phyloP scores from a whole-genome alignment of 2,329 filamentous ascomycete species.

The Aspergillus candidus region DNA sequence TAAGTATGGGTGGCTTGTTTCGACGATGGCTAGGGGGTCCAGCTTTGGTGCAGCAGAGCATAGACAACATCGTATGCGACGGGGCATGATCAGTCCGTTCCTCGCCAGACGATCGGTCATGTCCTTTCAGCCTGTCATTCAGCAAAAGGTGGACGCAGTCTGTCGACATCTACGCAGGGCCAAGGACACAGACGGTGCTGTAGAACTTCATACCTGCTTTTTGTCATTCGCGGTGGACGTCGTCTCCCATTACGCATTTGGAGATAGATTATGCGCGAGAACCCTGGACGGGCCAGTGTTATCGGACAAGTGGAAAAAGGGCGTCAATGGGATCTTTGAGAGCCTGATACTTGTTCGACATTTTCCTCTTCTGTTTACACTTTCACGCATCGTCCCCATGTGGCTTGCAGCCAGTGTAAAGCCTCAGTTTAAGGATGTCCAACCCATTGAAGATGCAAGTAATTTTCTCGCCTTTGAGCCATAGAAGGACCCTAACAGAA shows the following conservation, averaged over 20 bases:
- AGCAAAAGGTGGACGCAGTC: slow-evolving; percentile 3
- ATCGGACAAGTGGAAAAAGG: slow-evolving; percentile 8
- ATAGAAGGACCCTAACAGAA: background rate
- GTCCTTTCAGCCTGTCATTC: slow-evolving; percentile 6
- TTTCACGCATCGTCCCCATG: slow-evolving; percentile 2
- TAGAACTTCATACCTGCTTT: slow-evolving; percentile 12
- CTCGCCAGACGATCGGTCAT: slow-evolving; percentile 7
- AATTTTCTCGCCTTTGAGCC: no score
- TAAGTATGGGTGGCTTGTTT: slow-evolving; percentile 10
- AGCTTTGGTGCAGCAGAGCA: slow-evolving; percentile 6
- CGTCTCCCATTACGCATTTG: slow-evolving; percentile 11
- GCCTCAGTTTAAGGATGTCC: slow-evolving; percentile 1
- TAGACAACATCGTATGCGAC: slow-evolving; percentile 3
- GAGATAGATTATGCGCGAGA: slow-evolving; percentile 1
- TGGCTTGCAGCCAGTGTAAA: background rate
- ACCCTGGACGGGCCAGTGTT: slow-evolving; percentile 3
- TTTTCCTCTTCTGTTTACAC: background rate
- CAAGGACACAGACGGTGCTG: background rate
- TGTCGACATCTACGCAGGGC: slow-evolving; percentile 7
- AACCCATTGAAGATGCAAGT: slow-evolving; percentile 4
- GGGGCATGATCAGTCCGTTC: slow-evolving; percentile 8
- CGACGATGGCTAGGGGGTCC: slow-evolving; percentile 1
- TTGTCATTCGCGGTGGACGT: slow-evolving; percentile 8
- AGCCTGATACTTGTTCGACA: slow-evolving; percentile 4
- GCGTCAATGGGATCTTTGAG: slow-evolving; percentile 7